Evolutionary conservation across 2,329 filamentous ascomycete genomes (phyloP).

Genomic region (Hymenoscyphus infarciens): DNA sequence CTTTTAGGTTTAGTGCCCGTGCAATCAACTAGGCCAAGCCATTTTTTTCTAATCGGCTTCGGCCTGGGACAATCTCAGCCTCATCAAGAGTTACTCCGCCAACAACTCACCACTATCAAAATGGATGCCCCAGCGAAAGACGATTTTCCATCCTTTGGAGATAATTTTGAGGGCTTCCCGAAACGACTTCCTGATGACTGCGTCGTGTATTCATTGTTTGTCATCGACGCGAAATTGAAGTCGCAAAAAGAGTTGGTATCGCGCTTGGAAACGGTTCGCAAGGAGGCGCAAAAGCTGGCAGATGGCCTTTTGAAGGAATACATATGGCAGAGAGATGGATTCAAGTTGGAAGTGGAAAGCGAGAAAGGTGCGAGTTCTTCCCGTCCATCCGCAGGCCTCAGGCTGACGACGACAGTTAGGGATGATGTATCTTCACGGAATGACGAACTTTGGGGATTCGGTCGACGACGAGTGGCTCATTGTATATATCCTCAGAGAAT

Average conservation of each 20-base stretch:
- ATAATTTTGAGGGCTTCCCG: conserved; percentile 55
- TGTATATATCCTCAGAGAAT: conserved; percentile 79
- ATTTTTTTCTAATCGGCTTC: neutral
- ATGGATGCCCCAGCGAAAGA: conserved; percentile 43
- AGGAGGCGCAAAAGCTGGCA: conserved; percentile 59
- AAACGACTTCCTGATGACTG: conserved; percentile 75
- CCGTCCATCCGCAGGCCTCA: neutral
- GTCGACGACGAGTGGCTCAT: conserved; percentile 98
- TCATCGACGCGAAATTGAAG: conserved; percentile 57
- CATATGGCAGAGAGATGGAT: conserved; percentile 89
- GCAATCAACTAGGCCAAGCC: conserved; percentile 2
- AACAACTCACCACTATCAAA: conserved; percentile 9
- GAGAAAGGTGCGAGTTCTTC: conserved; percentile 47
- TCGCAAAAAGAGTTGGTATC: conserved; percentile 54
- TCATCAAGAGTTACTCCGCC: neutral
- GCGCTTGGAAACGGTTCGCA: conserved; percentile 69
- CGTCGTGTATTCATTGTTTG: conserved; percentile 78
- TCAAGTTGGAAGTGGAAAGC: conserved; percentile 59
- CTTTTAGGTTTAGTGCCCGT: neutral
- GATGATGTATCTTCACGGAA: conserved; percentile 65
- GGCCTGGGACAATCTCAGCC: neutral
- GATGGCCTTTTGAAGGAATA: conserved; percentile 72
- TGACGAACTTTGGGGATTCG: conserved; percentile 86
- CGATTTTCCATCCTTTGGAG: conserved; percentile 62
- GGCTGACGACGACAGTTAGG: conserved; percentile 36